Evolutionary conservation across 805 yeast genomes (phyloP), one percentile per base, ranked within the genome.

Genomic region (Schizosaccharomyces octosporus): DNA sequence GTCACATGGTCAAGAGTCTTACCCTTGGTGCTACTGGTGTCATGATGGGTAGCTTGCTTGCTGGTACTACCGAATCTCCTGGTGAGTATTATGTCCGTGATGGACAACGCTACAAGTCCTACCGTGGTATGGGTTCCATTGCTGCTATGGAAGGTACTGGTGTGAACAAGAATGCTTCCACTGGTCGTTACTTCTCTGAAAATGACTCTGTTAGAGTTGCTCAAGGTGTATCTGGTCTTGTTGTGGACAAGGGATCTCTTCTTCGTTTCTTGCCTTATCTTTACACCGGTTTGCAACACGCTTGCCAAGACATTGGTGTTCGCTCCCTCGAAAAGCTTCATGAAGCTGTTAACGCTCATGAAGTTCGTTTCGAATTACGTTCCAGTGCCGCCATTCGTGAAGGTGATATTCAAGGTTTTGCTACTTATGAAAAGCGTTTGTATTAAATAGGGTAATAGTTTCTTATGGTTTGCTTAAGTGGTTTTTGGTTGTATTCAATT

Each of bases 31-130:
- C 98, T 45, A 88, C 97, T 21, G 79, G 85, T 75, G 95, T 89
- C 66, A 93, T 93, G 98, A 93, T 93, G 98, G 98, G 98, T 72
- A 95, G 97, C 76, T 83, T 93, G 81, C 79, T 93, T 70, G 98
- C 98, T 64, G 98, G 98, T 77, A 93, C 98, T 64, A 76, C 93
- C 65, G 98, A 93, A 78, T 84, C 97, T 65, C 98, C 98, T 69
- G 98, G 98, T 76, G 89, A 86, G 70, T 93, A 89, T 79, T 93
- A 86, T 78, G 93, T 83, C 84, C 82, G 95, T 72, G 98, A 93
- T 71, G 98, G 98, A 72, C 83, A 93, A 79, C 85, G 98, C 77
- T 82, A 93, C 74, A 93, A 93, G 81, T 75, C 87, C 64, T 93
- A 93, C 81, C 84, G 98, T 78, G 98, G 98, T 78, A 93, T 93